Base-by-base conservation (phyloP, 352 stramenopile genomes). In the Pythium guiyangense region DNA sequence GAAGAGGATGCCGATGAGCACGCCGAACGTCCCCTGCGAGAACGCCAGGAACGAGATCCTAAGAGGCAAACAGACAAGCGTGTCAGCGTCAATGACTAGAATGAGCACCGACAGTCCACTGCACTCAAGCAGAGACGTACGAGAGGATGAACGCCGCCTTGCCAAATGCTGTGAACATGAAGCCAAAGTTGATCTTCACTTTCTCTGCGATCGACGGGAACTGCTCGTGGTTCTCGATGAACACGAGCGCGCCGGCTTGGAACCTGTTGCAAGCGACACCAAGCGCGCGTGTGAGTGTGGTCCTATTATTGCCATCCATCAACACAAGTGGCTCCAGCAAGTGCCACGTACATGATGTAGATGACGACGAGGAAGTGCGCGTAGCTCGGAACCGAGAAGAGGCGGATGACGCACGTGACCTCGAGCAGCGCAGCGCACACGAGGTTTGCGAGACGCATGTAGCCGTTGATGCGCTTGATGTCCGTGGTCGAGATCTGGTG, bases 121-220 rank as follows among this genome's bases (percentile, higher is more conserved):
- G n/a, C 12, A 31, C 22, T 22, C 22, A 22, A 1, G 22, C 22
- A 22, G 22, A 2, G 0, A 83, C 77, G 59, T 69, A 92, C 82
- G 77, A 84, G 42, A 94, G 70, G 51, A 94, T 92, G 73, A 90
- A 94, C 17, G 70, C 75, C 29, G 84, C 83, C 60, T 90, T 90
- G 69, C 84, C 84, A n/a, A 74, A 79, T 27, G 81, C 84, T 15
- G 74, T 92, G 69, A 94, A 94, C 84, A 94, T 94, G 62, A 94
- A 94, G 44, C 79, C 84, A 64, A 94, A 94, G 76, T 94, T 94
- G 45, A 79, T 54, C 74, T 94, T 94, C 27, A 91, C 77, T 49
- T 88, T 86, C 57, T 90, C 72, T 10, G 81, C 78, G 6, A 90
- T 42, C 27, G 77, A 88, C 18, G 84, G 81, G 64, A 94, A 94